Base-by-base conservation (phyloP, 2,329 filamentous ascomycete species). In the Conoideocrella luteorostrata region DNA sequence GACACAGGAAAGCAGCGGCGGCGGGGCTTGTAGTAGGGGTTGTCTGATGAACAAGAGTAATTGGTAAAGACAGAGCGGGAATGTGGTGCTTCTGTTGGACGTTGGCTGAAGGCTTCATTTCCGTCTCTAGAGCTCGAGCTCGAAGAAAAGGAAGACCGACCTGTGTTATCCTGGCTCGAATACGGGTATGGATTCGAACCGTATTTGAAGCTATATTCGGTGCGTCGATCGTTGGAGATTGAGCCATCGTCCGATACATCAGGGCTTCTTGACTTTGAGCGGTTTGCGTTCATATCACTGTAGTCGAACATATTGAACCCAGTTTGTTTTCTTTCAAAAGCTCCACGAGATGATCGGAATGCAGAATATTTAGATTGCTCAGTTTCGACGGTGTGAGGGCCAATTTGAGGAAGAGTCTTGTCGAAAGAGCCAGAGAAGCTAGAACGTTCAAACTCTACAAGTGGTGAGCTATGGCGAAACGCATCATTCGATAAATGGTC, bases 11-110 rank as follows among this genome's bases (percentile, higher is more conserved):
- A 51, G 15, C 36, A 38, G 9, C 44, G 48, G 32, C 52, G 52
- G 28, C 55, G 51, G 28, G 60, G 58, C 18, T 54, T 54, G 30
- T 65, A 65, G 44, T 64, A 65, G 1, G 62, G 68, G 51, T 58
- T 61, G 49, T 34, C 58, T 47, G 35, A 57, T 53, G 35, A 53
- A 47, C 47, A 52, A 47, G 32, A 67, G 47, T 5, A 63, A 56
- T 32, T 56, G 40, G 41, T 48, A 23, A 43, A 48, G 1, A 35
- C 41, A n/a, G 43, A 46, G 10, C 43, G 41, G 9, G 38, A 22
- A 34, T 45, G 34, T 24, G 28, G 22, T 10, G 21, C 26, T 1
- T 39, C 34, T 18, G 18, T 15, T 9, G 28, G 15, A 13, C 21
- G 20, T 15, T 30, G 15, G 11, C 18, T 29, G 9, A 17, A 20